phyloP scores from a whole-genome alignment of 1,284 basidiomycete species.

The Cryptococcus sp. region DNA sequence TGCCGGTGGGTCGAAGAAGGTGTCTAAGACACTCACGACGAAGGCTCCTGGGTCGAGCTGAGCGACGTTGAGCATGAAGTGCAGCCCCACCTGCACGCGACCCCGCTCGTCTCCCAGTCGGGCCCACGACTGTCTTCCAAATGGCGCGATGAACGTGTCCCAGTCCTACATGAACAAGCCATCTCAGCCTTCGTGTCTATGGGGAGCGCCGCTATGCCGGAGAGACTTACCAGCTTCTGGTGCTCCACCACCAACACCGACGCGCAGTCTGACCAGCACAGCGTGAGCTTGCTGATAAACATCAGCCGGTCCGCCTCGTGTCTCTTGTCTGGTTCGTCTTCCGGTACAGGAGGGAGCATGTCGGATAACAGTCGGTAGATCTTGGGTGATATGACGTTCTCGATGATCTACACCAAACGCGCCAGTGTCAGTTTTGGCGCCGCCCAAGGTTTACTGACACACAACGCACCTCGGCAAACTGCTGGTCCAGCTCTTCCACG shows the following conservation, averaged over 20 bases:
- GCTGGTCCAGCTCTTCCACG: slow-evolving; percentile 35
- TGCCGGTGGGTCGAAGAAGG: not conserved
- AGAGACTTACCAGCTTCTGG: slow-evolving; percentile 53
- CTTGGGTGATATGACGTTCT: slow-evolving; percentile 57
- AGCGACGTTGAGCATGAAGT: slow-evolving; percentile 66
- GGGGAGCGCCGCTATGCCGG: not conserved
- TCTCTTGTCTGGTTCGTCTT: slow-evolving; percentile 22
- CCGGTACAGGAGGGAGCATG: slow-evolving; percentile 47
- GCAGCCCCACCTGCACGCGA: slow-evolving; percentile 63
- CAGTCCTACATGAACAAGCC: slow-evolving; percentile 57
- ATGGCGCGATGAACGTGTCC: slow-evolving; percentile 59
- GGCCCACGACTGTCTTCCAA: slow-evolving; percentile 61
- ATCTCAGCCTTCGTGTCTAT: not conserved
- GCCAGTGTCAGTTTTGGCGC: not conserved
- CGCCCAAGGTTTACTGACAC: not conserved
- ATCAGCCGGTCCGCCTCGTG: slow-evolving; percentile 36
- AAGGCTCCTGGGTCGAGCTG: slow-evolving; percentile 64
- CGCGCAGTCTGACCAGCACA: slow-evolving; percentile 74
- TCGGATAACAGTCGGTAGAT: slow-evolving; percentile 64
- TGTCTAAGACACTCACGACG: slow-evolving; percentile 52
- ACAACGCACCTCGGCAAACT: slow-evolving; percentile 38
- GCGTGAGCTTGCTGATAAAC: slow-evolving; percentile 59
- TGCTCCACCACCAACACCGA: slow-evolving; percentile 63
- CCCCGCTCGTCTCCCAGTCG: slow-evolving; percentile 56
- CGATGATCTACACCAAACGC: slow-evolving; percentile 54